Conservation (phyloP, 1,139 yeast species). For the Candida sp. region DNA sequence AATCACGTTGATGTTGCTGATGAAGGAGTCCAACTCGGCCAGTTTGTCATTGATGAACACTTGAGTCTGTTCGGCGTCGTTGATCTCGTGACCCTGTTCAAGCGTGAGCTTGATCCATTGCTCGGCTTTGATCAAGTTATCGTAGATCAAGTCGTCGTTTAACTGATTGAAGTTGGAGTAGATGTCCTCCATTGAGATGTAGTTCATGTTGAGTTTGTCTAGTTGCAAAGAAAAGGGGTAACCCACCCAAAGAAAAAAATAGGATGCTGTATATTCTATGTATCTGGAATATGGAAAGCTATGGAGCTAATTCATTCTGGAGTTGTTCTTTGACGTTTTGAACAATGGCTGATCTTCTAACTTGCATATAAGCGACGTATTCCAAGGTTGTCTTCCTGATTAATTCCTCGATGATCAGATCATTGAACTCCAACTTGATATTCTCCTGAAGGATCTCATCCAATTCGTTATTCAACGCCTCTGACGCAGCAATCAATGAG, state of each 20-base stretch:
- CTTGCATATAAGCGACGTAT: background rate
- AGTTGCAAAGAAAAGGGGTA: background rate
- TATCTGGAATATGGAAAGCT: too few species aligned
- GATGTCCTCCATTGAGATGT: slow-evolving; percentile 1
- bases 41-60: background rate
- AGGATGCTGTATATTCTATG: too few species aligned
- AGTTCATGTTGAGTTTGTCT: background rate
- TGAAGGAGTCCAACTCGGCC: background rate
- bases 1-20: background rate
- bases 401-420: background rate
- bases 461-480: background rate
- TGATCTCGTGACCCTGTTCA: background rate
- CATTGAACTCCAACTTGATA: background rate
- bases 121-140: background rate
- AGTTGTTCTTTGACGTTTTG: background rate
- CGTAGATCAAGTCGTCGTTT: background rate
- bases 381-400: background rate
- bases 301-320: background rate
- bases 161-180: background rate
- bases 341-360: slow-evolving; percentile 1
- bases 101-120: background rate
- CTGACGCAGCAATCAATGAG: background rate
- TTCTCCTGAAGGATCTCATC: background rate
- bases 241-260: background rate
- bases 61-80: background rate